Conservation (phyloP, 371 early-diverging fungal genomes). For the Rhizopus microsporus region DNA sequence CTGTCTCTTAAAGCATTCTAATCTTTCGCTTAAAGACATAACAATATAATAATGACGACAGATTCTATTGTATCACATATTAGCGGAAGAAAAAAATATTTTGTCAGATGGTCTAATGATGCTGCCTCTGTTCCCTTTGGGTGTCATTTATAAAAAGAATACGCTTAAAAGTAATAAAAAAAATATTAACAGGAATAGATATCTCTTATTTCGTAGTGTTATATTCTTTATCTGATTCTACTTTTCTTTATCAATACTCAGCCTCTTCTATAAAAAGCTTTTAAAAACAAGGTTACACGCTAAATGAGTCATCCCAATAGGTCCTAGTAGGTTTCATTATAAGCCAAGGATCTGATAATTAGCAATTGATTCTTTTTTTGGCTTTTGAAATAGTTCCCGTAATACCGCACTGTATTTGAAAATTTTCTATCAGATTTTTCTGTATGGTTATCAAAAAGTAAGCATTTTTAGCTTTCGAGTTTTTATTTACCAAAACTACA, state of each 20-base stretch:
- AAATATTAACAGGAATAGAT: neutral
- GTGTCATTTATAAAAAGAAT: no score
- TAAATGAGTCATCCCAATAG: conserved; percentile 7
- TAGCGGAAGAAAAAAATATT: neutral
- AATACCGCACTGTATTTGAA: neutral
- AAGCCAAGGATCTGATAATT: conserved; percentile 8
- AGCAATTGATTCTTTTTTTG: neutral
- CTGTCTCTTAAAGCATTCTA: neutral
- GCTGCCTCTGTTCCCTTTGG: neutral
- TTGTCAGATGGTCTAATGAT: conserved; percentile 1
- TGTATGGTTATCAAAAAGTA: neutral
- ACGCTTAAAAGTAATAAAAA: no score
- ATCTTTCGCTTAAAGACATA: neutral
- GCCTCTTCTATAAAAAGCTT: conserved; percentile 1
- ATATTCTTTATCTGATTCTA: conserved; percentile 1
- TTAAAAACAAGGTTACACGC: neutral
- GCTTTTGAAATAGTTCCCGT: neutral
- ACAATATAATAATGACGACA: neutral
- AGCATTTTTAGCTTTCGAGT: no score
- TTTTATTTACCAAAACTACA: neutral
- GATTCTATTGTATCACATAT: neutral
- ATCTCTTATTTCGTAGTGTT: no score
- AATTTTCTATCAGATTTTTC: conserved; percentile 18
- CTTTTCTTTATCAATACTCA: neutral
- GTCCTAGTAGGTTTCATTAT: conserved; percentile 1